Conservation (phyloP, 2,329 filamentous ascomycete genomes). For the Xylariaceae sp. region DNA sequence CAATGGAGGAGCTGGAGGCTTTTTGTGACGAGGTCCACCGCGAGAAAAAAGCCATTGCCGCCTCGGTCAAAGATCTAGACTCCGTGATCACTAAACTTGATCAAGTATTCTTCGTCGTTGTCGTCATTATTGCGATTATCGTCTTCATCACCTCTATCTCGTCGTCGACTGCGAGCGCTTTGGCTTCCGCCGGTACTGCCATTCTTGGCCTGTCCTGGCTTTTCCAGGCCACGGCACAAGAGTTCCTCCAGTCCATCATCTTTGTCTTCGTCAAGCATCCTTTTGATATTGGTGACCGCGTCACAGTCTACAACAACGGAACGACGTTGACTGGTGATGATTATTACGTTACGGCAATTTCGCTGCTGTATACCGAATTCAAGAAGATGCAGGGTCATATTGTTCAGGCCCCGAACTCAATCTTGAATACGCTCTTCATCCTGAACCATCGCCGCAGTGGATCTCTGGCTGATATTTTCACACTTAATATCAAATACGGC, state of each 20-base stretch:
- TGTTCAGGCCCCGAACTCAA: slow-evolving; percentile 91
- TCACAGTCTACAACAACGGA: slow-evolving; percentile 87
- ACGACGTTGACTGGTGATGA: slow-evolving; percentile 76
- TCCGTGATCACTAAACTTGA: slow-evolving; percentile 89
- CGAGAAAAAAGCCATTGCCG: slow-evolving; percentile 92
- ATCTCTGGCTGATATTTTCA: slow-evolving; percentile 79
- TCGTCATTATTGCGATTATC: slow-evolving; percentile 73
- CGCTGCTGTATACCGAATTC: slow-evolving; percentile 90
- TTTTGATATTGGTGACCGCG: slow-evolving; percentile 91
- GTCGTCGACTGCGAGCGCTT: slow-evolving; percentile 79
- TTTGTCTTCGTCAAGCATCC: slow-evolving; percentile 98
- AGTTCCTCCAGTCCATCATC: slow-evolving; percentile 89
- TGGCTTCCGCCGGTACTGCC: slow-evolving; percentile 84
- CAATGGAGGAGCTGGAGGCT: slow-evolving; percentile 88
- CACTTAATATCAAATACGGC: slow-evolving; percentile 82
- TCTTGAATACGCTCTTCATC: slow-evolving; percentile 90
- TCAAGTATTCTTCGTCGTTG: slow-evolving; percentile 82
- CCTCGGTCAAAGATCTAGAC: slow-evolving; percentile 90
- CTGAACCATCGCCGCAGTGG: slow-evolving; percentile 91
- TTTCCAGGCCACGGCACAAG: slow-evolving; percentile 86
- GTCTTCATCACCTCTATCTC: slow-evolving; percentile 89
- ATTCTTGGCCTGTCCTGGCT: slow-evolving; percentile 91
- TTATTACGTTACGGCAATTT: slow-evolving; percentile 94
- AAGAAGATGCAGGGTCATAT: slow-evolving; percentile 98
- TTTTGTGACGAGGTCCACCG: slow-evolving; percentile 92